Evolutionary conservation across 768 basidiomycete genomes (phyloP).

Genomic region (Collybia nuda): DNA sequence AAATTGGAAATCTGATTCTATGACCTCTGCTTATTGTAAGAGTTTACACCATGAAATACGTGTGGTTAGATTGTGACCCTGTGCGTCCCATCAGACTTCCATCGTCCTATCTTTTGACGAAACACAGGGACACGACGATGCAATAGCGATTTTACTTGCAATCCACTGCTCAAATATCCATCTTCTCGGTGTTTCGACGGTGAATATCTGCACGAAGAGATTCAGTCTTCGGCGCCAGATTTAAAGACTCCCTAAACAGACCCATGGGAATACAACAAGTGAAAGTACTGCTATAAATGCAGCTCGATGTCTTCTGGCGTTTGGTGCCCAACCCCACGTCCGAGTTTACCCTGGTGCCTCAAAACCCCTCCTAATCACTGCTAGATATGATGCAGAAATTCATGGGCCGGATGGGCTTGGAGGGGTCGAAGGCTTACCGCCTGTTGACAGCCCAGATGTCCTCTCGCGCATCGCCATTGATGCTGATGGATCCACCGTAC

Average conservation of each 20-base stretch:
- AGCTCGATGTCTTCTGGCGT: slow-evolving; percentile 73
- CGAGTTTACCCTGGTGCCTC: slow-evolving; percentile 69
- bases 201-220: slow-evolving; percentile 26
- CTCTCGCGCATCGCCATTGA: slow-evolving; percentile 45
- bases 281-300: slow-evolving; percentile 71
- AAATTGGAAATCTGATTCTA: too few species aligned
- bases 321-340: slow-evolving; percentile 57
- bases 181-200: slow-evolving; percentile 84
- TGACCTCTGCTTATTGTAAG: too few species aligned
- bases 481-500: slow-evolving; percentile 37
- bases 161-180: slow-evolving; percentile 61
- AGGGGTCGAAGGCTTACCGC: slow-evolving; percentile 77
- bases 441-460: slow-evolving; percentile 46
- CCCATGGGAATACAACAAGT: slow-evolving; percentile 76
- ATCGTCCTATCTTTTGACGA: neutral
- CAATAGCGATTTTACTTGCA: slow-evolving; percentile 78
- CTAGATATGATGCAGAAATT: slow-evolving; percentile 71
- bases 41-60: slow-evolving; percentile 24
- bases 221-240: neutral
- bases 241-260: slow-evolving; percentile 37
- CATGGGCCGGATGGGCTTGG: slow-evolving; percentile 84
- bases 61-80: slow-evolving; percentile 72
- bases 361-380: slow-evolving; percentile 64
- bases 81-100: slow-evolving; percentile 32
- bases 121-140: slow-evolving; percentile 85